Base-by-base conservation (phyloP, 148 eudicot genomes). In the Heliosperma pusillum region DNA sequence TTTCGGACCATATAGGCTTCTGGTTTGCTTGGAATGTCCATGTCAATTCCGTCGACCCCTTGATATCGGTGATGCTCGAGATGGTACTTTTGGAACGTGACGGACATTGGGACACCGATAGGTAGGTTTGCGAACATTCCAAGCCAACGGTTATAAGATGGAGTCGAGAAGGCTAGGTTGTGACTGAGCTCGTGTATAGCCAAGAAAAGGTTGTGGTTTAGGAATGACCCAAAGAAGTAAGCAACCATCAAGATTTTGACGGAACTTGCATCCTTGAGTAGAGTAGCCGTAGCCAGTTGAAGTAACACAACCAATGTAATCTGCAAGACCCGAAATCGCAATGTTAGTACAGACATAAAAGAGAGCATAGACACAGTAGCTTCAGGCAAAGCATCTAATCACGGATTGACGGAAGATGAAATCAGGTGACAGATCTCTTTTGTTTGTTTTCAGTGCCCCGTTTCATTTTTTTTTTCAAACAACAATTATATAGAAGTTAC, bases 1-100 rank as follows among this genome's bases (percentile, higher is more conserved):
- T 89, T 91, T 56, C 81, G 83, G 15, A 93, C 98, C 25, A 91
- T 57, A 74, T 70, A 81, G 74, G 95, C 89, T 83, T 93, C 98
- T 0, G 84, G 65, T 57, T 78, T 80, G 86, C 87, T 93, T 63
- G 98, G 98, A 64, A 93, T 81, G 76, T 93, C 98, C 98, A 91
- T 89, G 85, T 93, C 98, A 15, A 91, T 21, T 22, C 91, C 98
- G 68, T 93, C 98, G 0, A 91, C 91, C 30, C 98, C 98, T 85
- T 93, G 98, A 74, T 79, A 93, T 2, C 93, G 85, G 62, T 93
- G 98, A 81, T 93, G 98, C 85, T 93, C 98, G 5, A 93, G 90
- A 74, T 93, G 98, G 45, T 93, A 93, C 77, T 93, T 93, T 82
- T 93, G 98, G 91, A 93, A 93, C 66, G 98, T 93, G 78, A 93